Conservation (phyloP, 176 grass and related monocot genomes). For the Saccharum spontaneum region DNA sequence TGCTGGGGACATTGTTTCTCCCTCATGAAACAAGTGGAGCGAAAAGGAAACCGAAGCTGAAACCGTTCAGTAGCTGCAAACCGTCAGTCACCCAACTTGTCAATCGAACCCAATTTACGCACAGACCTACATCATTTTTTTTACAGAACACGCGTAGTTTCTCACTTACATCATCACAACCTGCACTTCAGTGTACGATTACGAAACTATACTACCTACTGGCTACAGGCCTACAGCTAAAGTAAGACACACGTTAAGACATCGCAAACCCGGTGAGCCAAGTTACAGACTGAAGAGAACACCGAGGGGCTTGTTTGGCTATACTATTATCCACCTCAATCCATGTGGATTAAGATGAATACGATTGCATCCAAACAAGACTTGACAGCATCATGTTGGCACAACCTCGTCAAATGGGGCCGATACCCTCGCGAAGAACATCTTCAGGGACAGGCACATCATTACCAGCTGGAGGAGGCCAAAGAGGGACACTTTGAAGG, state of each 20-base stretch:
- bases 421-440: slow-evolving; percentile 38
- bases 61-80: too few species aligned
- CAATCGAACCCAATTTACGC: slow-evolving; percentile 17
- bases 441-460: slow-evolving; percentile 46
- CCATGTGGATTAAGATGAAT: neutral
- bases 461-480: slow-evolving; percentile 57
- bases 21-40: too few species aligned
- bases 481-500: slow-evolving; percentile 54
- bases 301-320: neutral
- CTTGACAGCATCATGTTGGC: slow-evolving; percentile 35
- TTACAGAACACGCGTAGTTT: slow-evolving; percentile 22
- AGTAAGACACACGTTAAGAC: neutral
- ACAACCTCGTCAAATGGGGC: slow-evolving; percentile 36
- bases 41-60: too few species aligned
- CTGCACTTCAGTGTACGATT: neutral
- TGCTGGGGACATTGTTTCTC: too few species aligned
- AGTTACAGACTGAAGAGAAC: slow-evolving; percentile 13
- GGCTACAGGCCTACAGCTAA: neutral
- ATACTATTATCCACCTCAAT: too few species aligned
- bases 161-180: neutral
- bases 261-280: neutral
- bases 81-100: neutral
- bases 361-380: neutral
- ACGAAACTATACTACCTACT: neutral
- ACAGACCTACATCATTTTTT: neutral